Percentiles rank a stretch among this genome's conserved stretches.
Conservation (phyloP, 2,329 filamentous ascomycete species). For the Aspergillus carbonarius region DNA sequence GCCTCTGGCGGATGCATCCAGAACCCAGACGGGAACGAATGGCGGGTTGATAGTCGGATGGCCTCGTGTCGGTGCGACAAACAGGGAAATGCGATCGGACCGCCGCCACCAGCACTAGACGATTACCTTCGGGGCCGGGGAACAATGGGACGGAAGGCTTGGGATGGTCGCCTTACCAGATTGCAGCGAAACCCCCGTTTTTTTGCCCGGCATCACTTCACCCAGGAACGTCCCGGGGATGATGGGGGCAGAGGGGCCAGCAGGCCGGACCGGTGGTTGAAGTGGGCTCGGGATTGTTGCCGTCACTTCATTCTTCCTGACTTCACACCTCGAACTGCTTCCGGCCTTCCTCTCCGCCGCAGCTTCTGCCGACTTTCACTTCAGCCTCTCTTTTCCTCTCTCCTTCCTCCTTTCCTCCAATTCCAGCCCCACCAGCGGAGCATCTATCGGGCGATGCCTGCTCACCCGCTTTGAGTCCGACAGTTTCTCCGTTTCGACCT, state of each 20-base stretch:
- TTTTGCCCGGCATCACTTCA: background rate
- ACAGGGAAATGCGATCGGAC: slow-evolving; percentile 5
- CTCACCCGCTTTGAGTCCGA: slow-evolving; percentile 1
- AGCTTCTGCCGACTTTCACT: background rate
- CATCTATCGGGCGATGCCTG: slow-evolving; percentile 14
- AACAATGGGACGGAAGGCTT: background rate
- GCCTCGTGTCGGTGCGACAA: slow-evolving; percentile 8
- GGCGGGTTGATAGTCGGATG: background rate
- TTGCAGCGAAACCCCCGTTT: background rate
- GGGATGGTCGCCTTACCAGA: background rate
- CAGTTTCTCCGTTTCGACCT: slow-evolving; percentile 3
- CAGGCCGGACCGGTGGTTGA: background rate
- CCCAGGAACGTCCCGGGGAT: background rate
- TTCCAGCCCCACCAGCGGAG: slow-evolving; percentile 1
- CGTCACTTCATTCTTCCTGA: slow-evolving; percentile 3
- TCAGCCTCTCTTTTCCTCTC: slow-evolving; percentile 8
- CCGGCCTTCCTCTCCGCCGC: background rate
- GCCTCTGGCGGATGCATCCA: background rate
- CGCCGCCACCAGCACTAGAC: background rate
- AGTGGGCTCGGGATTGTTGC: slow-evolving; percentile 4
- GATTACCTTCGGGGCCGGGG: background rate
- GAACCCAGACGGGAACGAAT: background rate
- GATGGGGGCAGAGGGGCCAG: background rate
- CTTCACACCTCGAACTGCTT: background rate
- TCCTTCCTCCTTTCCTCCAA: slow-evolving; percentile 6